Evolutionary conservation across 257 asterid species (phyloP), one percentile per base, ranked within the genome.

Genomic region (Nicotiana obtusifolia): DNA sequence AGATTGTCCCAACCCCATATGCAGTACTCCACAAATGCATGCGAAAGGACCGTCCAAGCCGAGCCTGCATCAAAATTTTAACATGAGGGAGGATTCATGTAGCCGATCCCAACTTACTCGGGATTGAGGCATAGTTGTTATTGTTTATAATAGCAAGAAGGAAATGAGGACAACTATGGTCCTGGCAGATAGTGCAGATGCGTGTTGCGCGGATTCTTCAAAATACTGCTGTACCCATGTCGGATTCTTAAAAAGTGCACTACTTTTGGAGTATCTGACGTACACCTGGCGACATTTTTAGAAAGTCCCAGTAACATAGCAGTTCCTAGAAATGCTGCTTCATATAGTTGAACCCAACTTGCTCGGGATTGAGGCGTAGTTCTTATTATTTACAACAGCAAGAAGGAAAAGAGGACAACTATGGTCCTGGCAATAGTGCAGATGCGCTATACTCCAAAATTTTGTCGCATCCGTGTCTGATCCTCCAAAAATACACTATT

Each of bases 1-100:
- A 84, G 87, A 65, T 84, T 84, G 24, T 84, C 87, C 87, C 87
- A 84, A 53, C 87, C 87, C 87, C 87, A 84, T 54, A 84, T 59
- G 80, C 84, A 84, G 59, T 84, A 84, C 37, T 84, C 87, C 26
- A 84, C 80, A 44, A 84, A 84, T 5, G 87, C 53, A 22, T 81
- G 84, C 1, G 87, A 81, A 28, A 81, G 76, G 10, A 84, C 28
- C 47, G 64, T 81, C 87, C 87, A 84, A 7, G 87, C 87, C 13
- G 87, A 84, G 41, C 87, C 87, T 84, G 80, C 26, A 41, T 35
- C 47, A 52, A 35, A 49, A 73, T 14, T 20, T 49, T 22, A 31
- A 73, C 15, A 16, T 1, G 41, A 41, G 33, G 41, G 57, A 20
- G 16, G 4, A 71, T 41, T 71, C 59, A 71, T 41, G 20, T 13